Conservation (phyloP, 805 yeast species). For the Yarrowia divulgata region DNA sequence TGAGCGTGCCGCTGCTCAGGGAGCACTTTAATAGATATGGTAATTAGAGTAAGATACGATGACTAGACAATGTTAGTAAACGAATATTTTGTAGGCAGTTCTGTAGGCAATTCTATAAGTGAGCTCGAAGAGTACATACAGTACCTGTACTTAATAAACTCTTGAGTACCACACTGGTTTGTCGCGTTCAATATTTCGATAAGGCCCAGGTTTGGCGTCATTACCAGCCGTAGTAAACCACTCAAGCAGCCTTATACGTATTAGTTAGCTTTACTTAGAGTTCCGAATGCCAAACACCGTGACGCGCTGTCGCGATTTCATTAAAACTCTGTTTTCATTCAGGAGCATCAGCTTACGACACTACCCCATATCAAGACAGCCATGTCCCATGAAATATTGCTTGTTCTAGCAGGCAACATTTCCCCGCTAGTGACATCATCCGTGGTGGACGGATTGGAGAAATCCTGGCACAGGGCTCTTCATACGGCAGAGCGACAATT, state of each 20-base stretch:
- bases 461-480: constrained; percentile 34
- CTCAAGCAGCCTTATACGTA: no score
- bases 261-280: no score
- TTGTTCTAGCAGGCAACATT: constrained; percentile 44
- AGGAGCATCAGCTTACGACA: constrained; percentile 4
- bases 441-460: constrained; percentile 8
- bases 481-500: constrained; percentile 43
- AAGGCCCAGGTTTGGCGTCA: no score
- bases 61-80: not conserved
- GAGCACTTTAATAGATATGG: constrained; percentile 7
- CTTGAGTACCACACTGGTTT: no score
- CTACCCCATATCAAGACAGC: not conserved
- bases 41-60: not conserved
- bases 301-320: constrained; percentile 4
- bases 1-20: constrained; percentile 39
- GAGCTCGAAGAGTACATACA: no score
- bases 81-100: no score
- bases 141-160: no score
- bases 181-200: no score
- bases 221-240: no score
- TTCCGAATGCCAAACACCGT: no score
- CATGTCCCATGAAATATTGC: constrained; percentile 46
- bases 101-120: no score
- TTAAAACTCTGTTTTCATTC: constrained; percentile 8
- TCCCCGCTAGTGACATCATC: constrained; percentile 40